Conservation (phyloP, 106 monocot species). For the Xerophyta viscosa region DNA sequence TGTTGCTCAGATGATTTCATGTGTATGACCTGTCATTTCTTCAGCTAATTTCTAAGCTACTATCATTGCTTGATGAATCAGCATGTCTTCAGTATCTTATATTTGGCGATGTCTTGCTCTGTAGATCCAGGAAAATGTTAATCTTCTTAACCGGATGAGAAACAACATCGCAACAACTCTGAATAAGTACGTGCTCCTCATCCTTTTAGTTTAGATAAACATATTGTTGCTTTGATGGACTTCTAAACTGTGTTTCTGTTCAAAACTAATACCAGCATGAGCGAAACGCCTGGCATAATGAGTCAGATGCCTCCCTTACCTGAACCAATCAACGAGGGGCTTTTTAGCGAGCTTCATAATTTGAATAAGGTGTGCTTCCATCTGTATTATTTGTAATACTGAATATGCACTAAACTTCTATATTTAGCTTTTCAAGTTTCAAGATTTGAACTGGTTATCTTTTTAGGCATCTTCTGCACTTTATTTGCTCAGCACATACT, state of each 20-base stretch:
- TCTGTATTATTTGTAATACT: background rate
- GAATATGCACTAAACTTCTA: too few species aligned
- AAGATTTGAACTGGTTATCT: too few species aligned
- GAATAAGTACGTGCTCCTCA: slow-evolving; percentile 28
- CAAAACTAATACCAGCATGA: slow-evolving; percentile 51
- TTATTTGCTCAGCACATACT: too few species aligned
- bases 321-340: slow-evolving; percentile 37
- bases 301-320: slow-evolving; percentile 73
- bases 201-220: background rate
- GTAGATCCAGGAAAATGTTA: slow-evolving; percentile 59
- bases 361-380: slow-evolving; percentile 21
- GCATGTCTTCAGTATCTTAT: too few species aligned
- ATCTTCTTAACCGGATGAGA: slow-evolving; percentile 48
- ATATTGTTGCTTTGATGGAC: too few species aligned
- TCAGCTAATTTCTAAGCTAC: too few species aligned
- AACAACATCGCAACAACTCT: slow-evolving; percentile 47
- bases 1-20: too few species aligned
- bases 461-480: too few species aligned
- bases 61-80: too few species aligned
- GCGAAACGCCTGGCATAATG: slow-evolving; percentile 67
- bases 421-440: too few species aligned
- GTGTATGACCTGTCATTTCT: too few species aligned
- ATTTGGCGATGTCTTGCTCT: too few species aligned
- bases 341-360: slow-evolving; percentile 31
- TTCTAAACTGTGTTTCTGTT: background rate